Percentiles rank a stretch among this genome's conserved stretches.
phyloP scores from a whole-genome alignment of 2,329 filamentous ascomycete genomes.

The Cryphonectria parasitica region DNA sequence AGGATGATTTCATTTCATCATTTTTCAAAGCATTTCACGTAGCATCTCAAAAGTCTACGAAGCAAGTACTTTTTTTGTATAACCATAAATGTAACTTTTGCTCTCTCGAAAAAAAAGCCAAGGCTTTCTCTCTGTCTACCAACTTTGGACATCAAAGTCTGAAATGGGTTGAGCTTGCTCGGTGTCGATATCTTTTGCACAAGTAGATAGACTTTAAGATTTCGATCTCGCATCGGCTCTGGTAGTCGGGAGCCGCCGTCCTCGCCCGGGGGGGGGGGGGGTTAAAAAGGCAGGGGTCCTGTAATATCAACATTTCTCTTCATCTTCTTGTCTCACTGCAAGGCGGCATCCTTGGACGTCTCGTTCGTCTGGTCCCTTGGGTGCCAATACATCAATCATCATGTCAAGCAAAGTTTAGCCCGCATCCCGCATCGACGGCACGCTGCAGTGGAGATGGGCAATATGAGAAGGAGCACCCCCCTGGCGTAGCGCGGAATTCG shows the following conservation, averaged over 20 bases:
- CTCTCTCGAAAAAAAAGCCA: background rate
- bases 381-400: background rate
- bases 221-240: too few relatives aligned
- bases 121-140: background rate
- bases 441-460: background rate
- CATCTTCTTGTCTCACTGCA: too few relatives aligned
- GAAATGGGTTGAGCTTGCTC: background rate
- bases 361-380: background rate
- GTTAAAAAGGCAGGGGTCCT: too few relatives aligned
- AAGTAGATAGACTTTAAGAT: too few relatives aligned
- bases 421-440: background rate
- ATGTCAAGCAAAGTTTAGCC: background rate
- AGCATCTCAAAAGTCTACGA: too few relatives aligned
- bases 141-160: background rate
- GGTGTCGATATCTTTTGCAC: background rate
- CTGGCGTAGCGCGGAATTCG: background rate
- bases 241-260: too few relatives aligned
- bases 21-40: background rate
- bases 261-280: too few relatives aligned
- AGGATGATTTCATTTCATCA: background rate
- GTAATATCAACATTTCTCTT: too few relatives aligned
- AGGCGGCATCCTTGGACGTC: background rate
- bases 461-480: background rate
- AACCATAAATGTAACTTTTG: too few relatives aligned
- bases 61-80: too few relatives aligned